These are phyloP conservation scores for Penicillium sp. DNA, from an alignment of 2,329 filamentous ascomycete species.

Conservation along the genomic window DNA sequence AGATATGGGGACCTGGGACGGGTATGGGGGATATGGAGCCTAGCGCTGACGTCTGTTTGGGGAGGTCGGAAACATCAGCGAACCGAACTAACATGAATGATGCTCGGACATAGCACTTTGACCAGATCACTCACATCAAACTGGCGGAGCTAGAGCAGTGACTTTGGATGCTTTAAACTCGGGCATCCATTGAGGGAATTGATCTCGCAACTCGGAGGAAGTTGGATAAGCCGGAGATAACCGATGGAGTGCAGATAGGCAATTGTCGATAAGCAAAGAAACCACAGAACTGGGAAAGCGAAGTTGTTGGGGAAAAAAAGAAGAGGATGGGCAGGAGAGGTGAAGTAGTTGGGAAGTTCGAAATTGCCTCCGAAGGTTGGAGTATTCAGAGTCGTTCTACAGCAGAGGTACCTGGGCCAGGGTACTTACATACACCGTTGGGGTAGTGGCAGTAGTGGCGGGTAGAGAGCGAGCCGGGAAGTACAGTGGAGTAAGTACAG, in stretches of 20 bases:
- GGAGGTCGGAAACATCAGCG: slow-evolving; percentile 4
- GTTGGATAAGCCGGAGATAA: slow-evolving; percentile 27
- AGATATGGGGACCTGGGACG: slow-evolving; percentile 18
- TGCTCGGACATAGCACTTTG: background rate
- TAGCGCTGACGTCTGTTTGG: slow-evolving; percentile 7
- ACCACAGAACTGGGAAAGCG: slow-evolving; percentile 1
- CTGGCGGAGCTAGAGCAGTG: slow-evolving; percentile 5
- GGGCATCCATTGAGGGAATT: slow-evolving; percentile 14
- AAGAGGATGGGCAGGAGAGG: background rate
- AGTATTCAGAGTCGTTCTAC: slow-evolving; percentile 3
- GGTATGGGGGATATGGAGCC: slow-evolving; percentile 11
- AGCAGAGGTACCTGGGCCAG: slow-evolving; percentile 14
- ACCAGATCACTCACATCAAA: slow-evolving; percentile 4
- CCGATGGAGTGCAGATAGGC: slow-evolving; percentile 25
- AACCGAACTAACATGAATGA: background rate
- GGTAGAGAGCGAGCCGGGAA: background rate
- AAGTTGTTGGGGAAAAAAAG: background rate
- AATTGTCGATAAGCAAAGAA: slow-evolving; percentile 7
- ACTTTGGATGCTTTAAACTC: slow-evolving; percentile 6
- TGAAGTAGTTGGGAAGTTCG: slow-evolving; percentile 11
- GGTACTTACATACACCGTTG: slow-evolving; percentile 10
- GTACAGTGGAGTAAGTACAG: slow-evolving; percentile 1
- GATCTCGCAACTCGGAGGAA: slow-evolving; percentile 7
- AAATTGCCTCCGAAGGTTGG: slow-evolving; percentile 16
- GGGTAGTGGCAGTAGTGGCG: slow-evolving; percentile 11